phyloP scores from a whole-genome alignment of 2,329 filamentous ascomycete genomes.

The Aspergillus sp. region DNA sequence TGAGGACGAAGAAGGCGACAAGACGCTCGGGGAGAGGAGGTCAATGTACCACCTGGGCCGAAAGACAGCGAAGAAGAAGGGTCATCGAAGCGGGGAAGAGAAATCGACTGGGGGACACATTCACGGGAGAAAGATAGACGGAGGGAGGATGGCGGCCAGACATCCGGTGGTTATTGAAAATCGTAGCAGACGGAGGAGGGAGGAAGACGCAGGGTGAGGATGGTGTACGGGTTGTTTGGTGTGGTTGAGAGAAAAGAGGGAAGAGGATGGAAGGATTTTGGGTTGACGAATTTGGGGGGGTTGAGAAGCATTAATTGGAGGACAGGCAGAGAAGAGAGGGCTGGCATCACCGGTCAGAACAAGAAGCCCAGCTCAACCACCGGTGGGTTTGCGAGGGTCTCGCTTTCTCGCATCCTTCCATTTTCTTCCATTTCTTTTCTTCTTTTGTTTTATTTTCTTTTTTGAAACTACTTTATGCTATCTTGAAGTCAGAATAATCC shows the following conservation, averaged over 20 bases:
- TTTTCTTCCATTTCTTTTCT: no score
- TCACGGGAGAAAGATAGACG: slow-evolving; percentile 15
- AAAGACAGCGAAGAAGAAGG: slow-evolving; percentile 23
- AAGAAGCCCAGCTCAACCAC: no score
- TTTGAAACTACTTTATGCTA: no score
- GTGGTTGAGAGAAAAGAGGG: slow-evolving; percentile 2
- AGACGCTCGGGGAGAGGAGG: slow-evolving; percentile 21
- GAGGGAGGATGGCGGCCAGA: slow-evolving; percentile 12
- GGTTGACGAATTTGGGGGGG: slow-evolving; percentile 2
- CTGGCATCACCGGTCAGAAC: not conserved
- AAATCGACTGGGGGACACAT: slow-evolving; percentile 14
- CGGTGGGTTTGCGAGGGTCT: no score
- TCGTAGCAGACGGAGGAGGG: slow-evolving; percentile 1
- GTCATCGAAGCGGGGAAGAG: slow-evolving; percentile 38
- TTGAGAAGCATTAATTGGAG: not conserved
- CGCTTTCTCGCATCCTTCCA: no score
- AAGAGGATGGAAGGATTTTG: slow-evolving; percentile 3
- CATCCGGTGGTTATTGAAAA: slow-evolving; percentile 15
- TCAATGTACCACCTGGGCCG: slow-evolving; percentile 34
- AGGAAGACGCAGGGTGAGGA: slow-evolving; percentile 1
- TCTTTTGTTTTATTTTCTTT: no score
- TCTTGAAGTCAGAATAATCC: no score
- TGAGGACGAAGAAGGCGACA: slow-evolving; percentile 19
- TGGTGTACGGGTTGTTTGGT: not conserved
- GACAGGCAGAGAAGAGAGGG: not conserved